Percentiles rank a stretch among this genome's conserved stretches.
These are phyloP conservation scores for Mycena floridula DNA, from an alignment of 768 basidiomycete species.

Conservation along the genomic window DNA sequence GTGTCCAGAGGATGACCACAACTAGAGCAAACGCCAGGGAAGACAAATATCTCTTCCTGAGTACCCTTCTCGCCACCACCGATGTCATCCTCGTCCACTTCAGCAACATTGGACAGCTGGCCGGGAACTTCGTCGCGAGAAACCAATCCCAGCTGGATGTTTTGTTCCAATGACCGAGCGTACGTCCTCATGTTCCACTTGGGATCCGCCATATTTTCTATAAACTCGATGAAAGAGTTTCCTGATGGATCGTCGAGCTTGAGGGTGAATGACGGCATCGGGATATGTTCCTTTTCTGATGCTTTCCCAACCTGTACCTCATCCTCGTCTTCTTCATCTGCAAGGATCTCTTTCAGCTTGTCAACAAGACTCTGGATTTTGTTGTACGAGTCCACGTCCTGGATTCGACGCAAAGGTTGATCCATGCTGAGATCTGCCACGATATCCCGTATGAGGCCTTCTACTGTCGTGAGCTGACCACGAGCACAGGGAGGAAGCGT, in stretches of 20 bases:
- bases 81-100: constrained; percentile 5
- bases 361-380: constrained; percentile 77
- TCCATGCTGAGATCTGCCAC: constrained; percentile 72
- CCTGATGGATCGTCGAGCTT: constrained; percentile 90
- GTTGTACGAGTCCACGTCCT: constrained; percentile 62
- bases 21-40: constrained; percentile 83
- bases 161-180: constrained; percentile 73
- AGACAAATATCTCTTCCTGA: constrained; percentile 85
- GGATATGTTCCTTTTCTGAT: constrained; percentile 35
- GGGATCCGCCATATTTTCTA: constrained; percentile 81
- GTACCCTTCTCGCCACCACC: constrained; percentile 27
- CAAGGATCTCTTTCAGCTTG: constrained; percentile 57
- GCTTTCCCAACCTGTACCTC: constrained; percentile 19
- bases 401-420: constrained; percentile 78
- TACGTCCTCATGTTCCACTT: constrained; percentile 90
- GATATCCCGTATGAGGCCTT: constrained; percentile 84
- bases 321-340: constrained; percentile 50
- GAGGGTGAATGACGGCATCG: constrained; percentile 73
- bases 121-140: constrained; percentile 28
- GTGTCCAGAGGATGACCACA: constrained; percentile 83
- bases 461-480: constrained; percentile 95
- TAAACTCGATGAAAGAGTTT: constrained; percentile 94
- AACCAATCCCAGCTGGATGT: constrained; percentile 70
- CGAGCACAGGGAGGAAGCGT: constrained; percentile 80
- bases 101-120: not conserved